Base-by-base conservation (phyloP, 2,329 filamentous ascomycete species). In the Neonectria coccinea region DNA sequence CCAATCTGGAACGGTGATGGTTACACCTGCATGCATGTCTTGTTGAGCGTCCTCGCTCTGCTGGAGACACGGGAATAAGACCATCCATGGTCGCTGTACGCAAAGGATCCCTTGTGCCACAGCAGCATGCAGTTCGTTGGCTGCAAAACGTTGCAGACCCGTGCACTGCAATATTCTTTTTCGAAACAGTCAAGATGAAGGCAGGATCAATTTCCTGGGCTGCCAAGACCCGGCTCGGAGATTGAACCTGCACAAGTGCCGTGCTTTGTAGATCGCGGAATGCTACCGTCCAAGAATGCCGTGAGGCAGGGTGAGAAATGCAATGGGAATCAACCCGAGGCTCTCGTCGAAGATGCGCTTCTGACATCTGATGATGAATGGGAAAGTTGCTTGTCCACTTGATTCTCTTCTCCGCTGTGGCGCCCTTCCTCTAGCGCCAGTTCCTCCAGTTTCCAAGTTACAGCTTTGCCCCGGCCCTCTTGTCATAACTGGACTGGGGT, bases 221-320 rank as follows among this genome's bases (percentile, higher is more conserved):
- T 39, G 55, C 55, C 55, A 50, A 57, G 55, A 41, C 5, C 5
- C 27, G 16, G n/a, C 44, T 57, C 44, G 55, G 55, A 57, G 44
- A 57, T 57, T 50, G 44, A 57, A 20, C 44, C 55, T 12, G 36
- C 55, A 20, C 9, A 44, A 55, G 16, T 29, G 9, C 44, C 18
- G 31, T 12, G 6, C 36, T 16, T 8, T 39, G 36, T 39, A n/a
- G 16, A 47, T 41, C 29, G 10, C 31, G 25, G n/a, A 36, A 22
- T 33, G 12, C 54, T 22, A 48, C 47, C 44, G 39, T 27, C 5
- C 27, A 11, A n/a, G 14, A n/a, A 39, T 6, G 6, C 36, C n/a
- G 36, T n/a, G 36, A 14, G 5, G 12, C 12, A 16, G 10, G 10
- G 5, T 5, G 11, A 33, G 11, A 36, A 36, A 36, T 14, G 6